Conservation (phyloP, 2,329 filamentous ascomycete genomes). For the Sporothrix protearum region DNA sequence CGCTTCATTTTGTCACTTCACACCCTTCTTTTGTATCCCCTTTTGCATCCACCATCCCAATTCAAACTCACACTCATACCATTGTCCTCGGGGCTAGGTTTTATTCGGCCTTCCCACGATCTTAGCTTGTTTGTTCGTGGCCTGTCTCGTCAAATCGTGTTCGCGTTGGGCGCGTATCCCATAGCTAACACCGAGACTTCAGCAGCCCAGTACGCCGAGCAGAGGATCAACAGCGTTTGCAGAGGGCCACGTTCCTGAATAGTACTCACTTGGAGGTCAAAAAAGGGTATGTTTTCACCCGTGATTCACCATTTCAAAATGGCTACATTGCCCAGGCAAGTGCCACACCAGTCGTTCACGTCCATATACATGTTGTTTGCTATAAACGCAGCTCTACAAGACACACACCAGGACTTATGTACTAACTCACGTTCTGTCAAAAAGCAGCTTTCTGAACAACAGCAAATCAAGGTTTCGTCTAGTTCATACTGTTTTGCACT, state of each 20-base stretch:
- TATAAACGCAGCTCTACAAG: neutral
- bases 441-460: neutral
- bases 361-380: neutral
- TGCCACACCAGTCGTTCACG: neutral
- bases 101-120: neutral
- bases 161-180: neutral
- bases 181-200: neutral
- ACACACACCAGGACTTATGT: neutral
- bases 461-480: neutral
- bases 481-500: neutral
- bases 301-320: conserved; percentile 25
- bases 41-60: conserved; percentile 21
- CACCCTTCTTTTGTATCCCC: conserved; percentile 21
- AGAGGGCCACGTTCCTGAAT: neutral
- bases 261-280: neutral
- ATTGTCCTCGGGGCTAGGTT: conserved; percentile 3
- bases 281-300: neutral
- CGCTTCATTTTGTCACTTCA: conserved; percentile 8
- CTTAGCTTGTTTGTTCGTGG: neutral
- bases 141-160: neutral
- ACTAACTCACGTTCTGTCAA: neutral
- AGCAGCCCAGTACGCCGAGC: neutral
- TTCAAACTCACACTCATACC: neutral
- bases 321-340: neutral
- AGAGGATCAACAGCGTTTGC: neutral